phyloP scores from a whole-genome alignment of 768 basidiomycete genomes.

The Hygrocybe coccinea region DNA sequence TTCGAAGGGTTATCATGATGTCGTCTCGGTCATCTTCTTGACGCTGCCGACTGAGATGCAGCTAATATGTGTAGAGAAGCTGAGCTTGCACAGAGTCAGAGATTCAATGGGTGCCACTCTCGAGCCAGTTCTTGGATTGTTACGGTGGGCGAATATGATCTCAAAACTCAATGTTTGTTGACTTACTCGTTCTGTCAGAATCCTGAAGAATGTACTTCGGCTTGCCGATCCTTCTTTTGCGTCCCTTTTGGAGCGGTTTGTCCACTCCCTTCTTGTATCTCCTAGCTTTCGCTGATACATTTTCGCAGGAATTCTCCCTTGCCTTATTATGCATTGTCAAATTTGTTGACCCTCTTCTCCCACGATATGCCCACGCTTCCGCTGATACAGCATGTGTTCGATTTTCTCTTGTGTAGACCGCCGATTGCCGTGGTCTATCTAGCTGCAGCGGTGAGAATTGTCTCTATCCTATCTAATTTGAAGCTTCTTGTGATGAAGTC shows the following conservation, averaged over 20 bases:
- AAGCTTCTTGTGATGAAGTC: background rate
- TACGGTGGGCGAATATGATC: slow-evolving; percentile 45
- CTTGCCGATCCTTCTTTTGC: slow-evolving; percentile 69
- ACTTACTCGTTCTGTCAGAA: slow-evolving; percentile 34
- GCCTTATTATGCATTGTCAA: slow-evolving; percentile 86
- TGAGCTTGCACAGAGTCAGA: slow-evolving; percentile 72
- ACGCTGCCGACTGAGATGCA: slow-evolving; percentile 62
- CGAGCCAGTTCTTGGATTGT: slow-evolving; percentile 77
- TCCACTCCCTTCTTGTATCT: slow-evolving; percentile 6
- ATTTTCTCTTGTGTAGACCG: slow-evolving; percentile 79
- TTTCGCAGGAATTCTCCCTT: slow-evolving; percentile 59
- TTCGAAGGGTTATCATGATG: slow-evolving; percentile 84
- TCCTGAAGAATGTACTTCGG: slow-evolving; percentile 68
- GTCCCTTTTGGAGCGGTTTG: slow-evolving; percentile 60
- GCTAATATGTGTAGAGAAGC: slow-evolving; percentile 57
- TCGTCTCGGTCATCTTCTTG: slow-evolving; percentile 76
- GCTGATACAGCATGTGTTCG: slow-evolving; percentile 87
- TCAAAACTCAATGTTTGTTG: background rate
- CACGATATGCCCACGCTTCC: slow-evolving; percentile 89
- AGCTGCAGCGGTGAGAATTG: slow-evolving; percentile 65
- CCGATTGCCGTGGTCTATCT: slow-evolving; percentile 82
- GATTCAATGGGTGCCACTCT: slow-evolving; percentile 86
- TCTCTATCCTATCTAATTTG: background rate
- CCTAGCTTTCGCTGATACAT: slow-evolving; percentile 5
- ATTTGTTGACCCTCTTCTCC: slow-evolving; percentile 86